Evolutionary conservation across 2,329 filamentous ascomycete genomes (phyloP), one percentile per base, ranked within the genome.

Genomic region (Biscogniauxia mediterranea): DNA sequence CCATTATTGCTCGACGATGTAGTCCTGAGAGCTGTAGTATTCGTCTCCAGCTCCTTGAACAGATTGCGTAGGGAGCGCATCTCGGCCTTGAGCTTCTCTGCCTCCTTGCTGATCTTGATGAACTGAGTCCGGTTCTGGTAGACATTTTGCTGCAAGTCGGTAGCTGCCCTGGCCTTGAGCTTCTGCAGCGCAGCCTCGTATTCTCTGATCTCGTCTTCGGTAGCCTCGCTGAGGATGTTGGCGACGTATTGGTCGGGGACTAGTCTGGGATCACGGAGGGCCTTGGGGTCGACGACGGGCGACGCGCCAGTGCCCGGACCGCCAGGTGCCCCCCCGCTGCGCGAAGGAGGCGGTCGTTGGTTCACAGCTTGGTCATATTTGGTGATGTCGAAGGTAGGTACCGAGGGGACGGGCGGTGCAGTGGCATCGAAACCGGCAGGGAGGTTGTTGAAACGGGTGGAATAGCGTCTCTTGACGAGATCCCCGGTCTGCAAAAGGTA

Each of bases 51-150:
- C 67, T 99, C 95, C 2, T 92, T 89, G 89, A 99, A 97, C 57
- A 98, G 83, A 66, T 92, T 92, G 52, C 91, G 87, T 32, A 99
- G 84, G 6, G 91, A 91, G 57, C 92, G 87, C 95, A 99, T 98
- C 76, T 99, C 95, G 59, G 87, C 87, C 78, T 98, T 98, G 61
- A 99, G 86, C 79, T 97, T 97, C 77, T 99, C 95, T 1, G 96
- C 95, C 79, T 99, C 95, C 77, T 98, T 97, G 74, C 93, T 97
- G 76, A 99, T 98, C 77, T 96, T 96, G 81, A 99, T 98, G 73
- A 99, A 99, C 72, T 98, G 95, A 0, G 92, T 96, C 55, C 95
- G 88, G 76, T 99, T 99, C 76, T 97, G 93, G 77, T 96, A 94
- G 56, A 99, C 90, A 77, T 93, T 98, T 73, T 96, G 92, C 76